Evolutionary conservation across 139 green algal genomes (phyloP).

Genomic region (Closterium sp.): DNA sequence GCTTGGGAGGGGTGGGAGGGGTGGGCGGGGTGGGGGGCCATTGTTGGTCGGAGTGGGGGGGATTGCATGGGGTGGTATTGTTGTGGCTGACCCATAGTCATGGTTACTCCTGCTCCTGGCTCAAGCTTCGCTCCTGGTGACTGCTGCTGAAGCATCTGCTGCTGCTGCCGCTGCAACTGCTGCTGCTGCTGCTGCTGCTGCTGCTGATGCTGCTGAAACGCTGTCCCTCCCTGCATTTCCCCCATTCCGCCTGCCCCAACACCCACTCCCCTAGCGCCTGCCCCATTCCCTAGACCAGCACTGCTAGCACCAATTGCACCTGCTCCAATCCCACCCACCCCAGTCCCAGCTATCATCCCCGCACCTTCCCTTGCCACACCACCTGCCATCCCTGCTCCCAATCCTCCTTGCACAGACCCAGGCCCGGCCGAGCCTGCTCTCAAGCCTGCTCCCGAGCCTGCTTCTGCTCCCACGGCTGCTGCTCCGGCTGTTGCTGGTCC

Average conservation of each 20-base stretch:
- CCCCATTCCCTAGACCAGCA: neutral
- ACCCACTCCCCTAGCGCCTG: too few species aligned
- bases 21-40: neutral
- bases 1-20: neutral
- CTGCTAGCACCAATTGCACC: neutral
- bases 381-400: neutral
- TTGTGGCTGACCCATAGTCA: neutral
- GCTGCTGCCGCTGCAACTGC: neutral
- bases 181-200: neutral
- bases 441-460: neutral
- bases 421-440: neutral
- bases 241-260: neutral
- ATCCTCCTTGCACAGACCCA: neutral
- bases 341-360: neutral
- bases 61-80: neutral
- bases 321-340: neutral
- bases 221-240: neutral
- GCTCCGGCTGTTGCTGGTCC: neutral
- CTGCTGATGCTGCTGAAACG: neutral
- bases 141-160: neutral
- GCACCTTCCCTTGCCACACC: too few species aligned
- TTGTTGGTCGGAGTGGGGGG: neutral
- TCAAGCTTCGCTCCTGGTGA: neutral
- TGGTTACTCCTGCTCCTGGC: neutral
- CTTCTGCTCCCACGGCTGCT: neutral